These are phyloP conservation scores for Dictyostelium capitatum DNA, from an alignment of 78 protist species.

Conservation along the genomic window DNA sequence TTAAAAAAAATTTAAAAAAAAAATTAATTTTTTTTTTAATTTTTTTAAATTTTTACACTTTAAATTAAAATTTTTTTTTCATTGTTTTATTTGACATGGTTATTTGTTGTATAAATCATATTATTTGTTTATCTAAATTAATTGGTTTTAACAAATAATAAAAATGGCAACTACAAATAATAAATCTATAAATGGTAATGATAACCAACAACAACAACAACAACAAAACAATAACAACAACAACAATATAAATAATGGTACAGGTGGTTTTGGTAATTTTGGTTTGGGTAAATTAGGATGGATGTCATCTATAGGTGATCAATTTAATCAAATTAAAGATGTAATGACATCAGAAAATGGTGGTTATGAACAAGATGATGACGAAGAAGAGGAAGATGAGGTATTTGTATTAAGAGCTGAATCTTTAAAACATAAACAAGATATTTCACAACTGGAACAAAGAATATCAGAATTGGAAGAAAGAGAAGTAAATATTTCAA, in stretches of 20 bases:
- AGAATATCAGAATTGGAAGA: slow-evolving; percentile 48
- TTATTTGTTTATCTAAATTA: too few species aligned
- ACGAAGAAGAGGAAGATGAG: slow-evolving; percentile 24
- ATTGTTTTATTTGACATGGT: background rate
- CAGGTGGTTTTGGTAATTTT: background rate
- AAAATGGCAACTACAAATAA: background rate
- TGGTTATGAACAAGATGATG: slow-evolving; percentile 4
- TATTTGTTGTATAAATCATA: background rate
- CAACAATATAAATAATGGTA: background rate
- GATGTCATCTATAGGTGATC: slow-evolving; percentile 56
- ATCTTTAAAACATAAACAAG: slow-evolving; percentile 34
- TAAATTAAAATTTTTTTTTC: background rate
- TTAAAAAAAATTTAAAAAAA: background rate
- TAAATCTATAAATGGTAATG: too few species aligned
- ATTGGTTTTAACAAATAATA: background rate
- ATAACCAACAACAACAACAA: background rate
- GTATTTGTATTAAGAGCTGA: slow-evolving; percentile 45
- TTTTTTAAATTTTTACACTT: background rate
- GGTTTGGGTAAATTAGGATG: slow-evolving; percentile 25
- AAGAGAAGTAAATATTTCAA: slow-evolving; percentile 42
- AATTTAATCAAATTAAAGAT: slow-evolving; percentile 72
- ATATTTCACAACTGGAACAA: slow-evolving; percentile 30
- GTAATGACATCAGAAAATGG: slow-evolving; percentile 42
- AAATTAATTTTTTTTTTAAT: background rate
- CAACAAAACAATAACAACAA: background rate